Evolutionary conservation across 768 basidiomycete genomes (phyloP), one percentile per base, ranked within the genome.

Genomic region (Panaeolus papilionaceus): DNA sequence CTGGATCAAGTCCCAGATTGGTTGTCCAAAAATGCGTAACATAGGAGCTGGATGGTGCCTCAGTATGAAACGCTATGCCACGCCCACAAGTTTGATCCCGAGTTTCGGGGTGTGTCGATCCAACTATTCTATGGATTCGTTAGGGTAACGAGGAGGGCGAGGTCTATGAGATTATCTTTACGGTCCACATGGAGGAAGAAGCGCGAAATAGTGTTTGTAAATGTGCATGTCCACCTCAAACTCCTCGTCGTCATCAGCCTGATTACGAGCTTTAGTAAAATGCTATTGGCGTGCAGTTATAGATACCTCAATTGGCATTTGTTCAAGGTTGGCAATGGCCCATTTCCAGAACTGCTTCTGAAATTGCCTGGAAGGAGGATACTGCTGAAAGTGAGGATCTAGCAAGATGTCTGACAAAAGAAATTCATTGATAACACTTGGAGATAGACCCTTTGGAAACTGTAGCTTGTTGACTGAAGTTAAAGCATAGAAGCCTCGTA

Each of bases 341-440:
- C 89, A 90, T 77, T 93, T 94, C 92, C 92, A 94, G 74, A 93
- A 94, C 2, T 74, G 68, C 61, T 79, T 79, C 68, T 91, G 91
- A 69, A 90, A 92, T 69, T 86, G 81, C 18, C 71, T 68, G 0
- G 92, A 89, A 0, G 92, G 91, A 4, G 92, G 85, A 71, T 89
- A 92, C 33, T 72, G 71, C 63, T 76, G 71, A 45, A 92, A 84
- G 72, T 91, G 90, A 7, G 76, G 68, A 70, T 84, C 82, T 8
- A 84, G 71, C 18, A 93, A 78, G 62, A 94, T 76, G 23, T 75
- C 71, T 33, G 81, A 72, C 65, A 93, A 73, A 23, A 93, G 74
- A 72, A 89, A 89, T 4, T 79, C 71, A 69, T 93, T 90, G 38
- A 87, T 74, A n/a, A 72, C 68, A 20, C 69, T 37, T 40, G 84